Percentiles rank a stretch among this genome's conserved stretches.
Evolutionary conservation across 1,139 yeast species (phyloP).

Genomic region (Yamadazyma oceani): DNA sequence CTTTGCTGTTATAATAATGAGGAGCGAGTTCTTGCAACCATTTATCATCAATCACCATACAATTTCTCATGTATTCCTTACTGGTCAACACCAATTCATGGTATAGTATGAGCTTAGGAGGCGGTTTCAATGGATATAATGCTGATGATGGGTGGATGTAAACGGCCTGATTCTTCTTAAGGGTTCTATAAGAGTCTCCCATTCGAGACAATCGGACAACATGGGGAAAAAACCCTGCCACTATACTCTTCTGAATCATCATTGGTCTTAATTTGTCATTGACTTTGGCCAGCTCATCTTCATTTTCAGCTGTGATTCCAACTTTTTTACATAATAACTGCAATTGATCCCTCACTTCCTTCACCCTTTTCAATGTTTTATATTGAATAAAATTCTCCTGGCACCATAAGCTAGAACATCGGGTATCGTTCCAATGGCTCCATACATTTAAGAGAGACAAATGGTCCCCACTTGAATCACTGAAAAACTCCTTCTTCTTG

Average conservation of each 20-base stretch:
- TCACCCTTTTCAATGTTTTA: slow-evolving; percentile 67
- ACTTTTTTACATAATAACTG: slow-evolving; percentile 58
- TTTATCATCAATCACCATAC: slow-evolving; percentile 67
- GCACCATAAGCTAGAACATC: slow-evolving; percentile 81
- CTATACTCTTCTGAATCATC: slow-evolving; percentile 63
- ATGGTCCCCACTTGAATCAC: slow-evolving; percentile 66
- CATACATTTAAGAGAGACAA: slow-evolving; percentile 71
- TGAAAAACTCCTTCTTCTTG: slow-evolving; percentile 55
- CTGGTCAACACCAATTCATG: slow-evolving; percentile 85
- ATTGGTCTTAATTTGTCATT: slow-evolving; percentile 23
- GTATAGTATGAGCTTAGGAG: slow-evolving; percentile 69
- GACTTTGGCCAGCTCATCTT: neutral
- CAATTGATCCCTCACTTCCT: slow-evolving; percentile 74
- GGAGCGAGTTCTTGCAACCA: slow-evolving; percentile 26
- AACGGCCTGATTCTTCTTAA: slow-evolving; percentile 65
- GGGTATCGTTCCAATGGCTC: slow-evolving; percentile 72
- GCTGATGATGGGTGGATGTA: slow-evolving; percentile 83
- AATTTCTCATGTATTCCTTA: slow-evolving; percentile 86
- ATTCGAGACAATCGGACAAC: slow-evolving; percentile 66
- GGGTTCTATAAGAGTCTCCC: slow-evolving; percentile 70
- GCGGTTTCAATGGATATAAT: slow-evolving; percentile 60
- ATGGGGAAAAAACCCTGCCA: slow-evolving; percentile 83
- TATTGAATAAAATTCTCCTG: slow-evolving; percentile 79
- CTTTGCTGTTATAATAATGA: slow-evolving; percentile 24
- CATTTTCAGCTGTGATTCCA: slow-evolving; percentile 35